Percentiles rank a stretch among this genome's conserved stretches.
These are phyloP conservation scores for Lathyrus aphaca DNA, from an alignment of 306 rosid species.

Conservation along the genomic window DNA sequence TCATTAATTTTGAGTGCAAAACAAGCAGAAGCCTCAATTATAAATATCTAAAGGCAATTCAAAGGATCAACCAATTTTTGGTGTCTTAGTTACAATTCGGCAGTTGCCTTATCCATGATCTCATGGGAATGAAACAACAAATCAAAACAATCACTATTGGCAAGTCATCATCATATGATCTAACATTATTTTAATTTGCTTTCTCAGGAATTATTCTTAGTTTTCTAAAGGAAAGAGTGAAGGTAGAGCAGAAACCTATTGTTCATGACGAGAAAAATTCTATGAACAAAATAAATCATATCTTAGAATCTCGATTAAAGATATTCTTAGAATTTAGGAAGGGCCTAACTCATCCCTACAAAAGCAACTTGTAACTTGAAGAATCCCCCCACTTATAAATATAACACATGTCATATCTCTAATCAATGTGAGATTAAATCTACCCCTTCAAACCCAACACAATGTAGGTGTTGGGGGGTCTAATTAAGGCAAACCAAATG, in stretches of 20 bases:
- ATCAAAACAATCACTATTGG: neutral
- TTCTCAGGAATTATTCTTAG: constrained; percentile 12
- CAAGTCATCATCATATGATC: neutral
- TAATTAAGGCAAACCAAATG: too few species aligned
- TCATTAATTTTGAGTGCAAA: constrained; percentile 3
- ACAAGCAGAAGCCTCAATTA: constrained; percentile 2
- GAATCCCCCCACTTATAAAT: too few species aligned
- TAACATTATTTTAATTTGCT: constrained; percentile 26
- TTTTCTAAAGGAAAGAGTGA: constrained; percentile 22
- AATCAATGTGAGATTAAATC: too few species aligned
- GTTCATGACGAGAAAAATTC: constrained; percentile 16
- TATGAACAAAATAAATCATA: neutral
- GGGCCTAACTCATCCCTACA: too few species aligned
- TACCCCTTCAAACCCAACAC: too few species aligned
- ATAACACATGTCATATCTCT: too few species aligned
- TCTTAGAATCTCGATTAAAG: constrained; percentile 29
- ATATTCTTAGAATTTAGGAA: neutral
- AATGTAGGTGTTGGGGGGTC: too few species aligned
- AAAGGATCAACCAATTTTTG: neutral
- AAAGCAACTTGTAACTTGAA: too few species aligned
- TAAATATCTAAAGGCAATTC: constrained; percentile 24
- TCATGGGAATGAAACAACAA: constrained; percentile 20
- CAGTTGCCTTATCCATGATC: constrained; percentile 23
- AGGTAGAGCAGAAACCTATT: neutral
- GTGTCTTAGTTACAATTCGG: neutral